These are phyloP conservation scores for Kurtzmaniella cleridarum DNA, from an alignment of 805 yeast species.

Conservation along the genomic window DNA sequence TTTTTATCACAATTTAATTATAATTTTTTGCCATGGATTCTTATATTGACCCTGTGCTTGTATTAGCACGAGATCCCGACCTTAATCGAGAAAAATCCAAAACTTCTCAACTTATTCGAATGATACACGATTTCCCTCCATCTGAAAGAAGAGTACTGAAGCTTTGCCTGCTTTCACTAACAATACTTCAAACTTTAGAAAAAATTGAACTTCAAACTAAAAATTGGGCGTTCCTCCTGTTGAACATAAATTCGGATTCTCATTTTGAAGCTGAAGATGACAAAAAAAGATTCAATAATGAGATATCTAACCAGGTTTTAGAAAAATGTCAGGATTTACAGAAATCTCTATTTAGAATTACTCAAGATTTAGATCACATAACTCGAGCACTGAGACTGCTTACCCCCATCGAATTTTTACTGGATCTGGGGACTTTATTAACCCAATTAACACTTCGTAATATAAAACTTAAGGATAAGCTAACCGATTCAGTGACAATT, in stretches of 20 bases:
- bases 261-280: constrained; percentile 26
- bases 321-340: constrained; percentile 45
- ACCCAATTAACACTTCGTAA: constrained; percentile 41
- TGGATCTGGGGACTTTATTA: constrained; percentile 48
- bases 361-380: constrained; percentile 42
- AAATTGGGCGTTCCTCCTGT: constrained; percentile 52
- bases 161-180: constrained; percentile 43
- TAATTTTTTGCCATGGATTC: constrained; percentile 1
- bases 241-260: constrained; percentile 42
- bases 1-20: too few relatives aligned
- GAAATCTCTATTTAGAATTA: constrained; percentile 33
- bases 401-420: constrained; percentile 42
- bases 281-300: constrained; percentile 40
- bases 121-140: constrained; percentile 40
- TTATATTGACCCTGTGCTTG: constrained; percentile 46
- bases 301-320: constrained; percentile 50
- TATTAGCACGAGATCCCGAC: constrained; percentile 44
- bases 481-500: constrained; percentile 49
- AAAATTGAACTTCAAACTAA: constrained; percentile 41
- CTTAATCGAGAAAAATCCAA: constrained; percentile 38
- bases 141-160: constrained; percentile 40
- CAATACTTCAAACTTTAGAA: constrained; percentile 46
- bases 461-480: constrained; percentile 44
- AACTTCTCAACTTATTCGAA: constrained; percentile 32
- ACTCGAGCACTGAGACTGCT: constrained; percentile 37